A percentile compares a stretch with the other conserved stretches of the same genome.
Conservation (phyloP, 352 stramenopile species). For the Aphanomyces euteiches region DNA sequence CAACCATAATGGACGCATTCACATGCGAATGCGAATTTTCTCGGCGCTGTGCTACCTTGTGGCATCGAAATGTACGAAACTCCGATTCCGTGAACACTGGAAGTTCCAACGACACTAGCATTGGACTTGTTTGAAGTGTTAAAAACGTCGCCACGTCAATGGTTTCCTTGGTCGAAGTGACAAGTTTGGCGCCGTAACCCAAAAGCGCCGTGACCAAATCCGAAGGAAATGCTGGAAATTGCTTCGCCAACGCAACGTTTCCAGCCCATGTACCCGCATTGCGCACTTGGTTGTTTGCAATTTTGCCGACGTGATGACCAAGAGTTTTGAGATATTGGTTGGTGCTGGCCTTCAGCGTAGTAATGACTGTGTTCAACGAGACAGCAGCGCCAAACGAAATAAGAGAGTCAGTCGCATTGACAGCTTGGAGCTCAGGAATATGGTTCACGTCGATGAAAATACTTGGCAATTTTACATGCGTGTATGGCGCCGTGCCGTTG, state of each 20-base stretch:
- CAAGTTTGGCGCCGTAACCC: conserved; percentile 37
- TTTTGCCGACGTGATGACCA: conserved; percentile 39
- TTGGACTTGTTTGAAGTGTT: conserved; percentile 30
- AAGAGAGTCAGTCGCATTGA: conserved; percentile 20
- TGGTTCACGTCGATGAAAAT: conserved; percentile 44
- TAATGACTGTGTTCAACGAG: conserved; percentile 33
- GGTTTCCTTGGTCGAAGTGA: conserved; percentile 26
- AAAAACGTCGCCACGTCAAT: conserved; percentile 36
- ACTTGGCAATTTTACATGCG: conserved; percentile 21
- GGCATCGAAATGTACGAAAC: conserved; percentile 34
- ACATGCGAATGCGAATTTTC: conserved; percentile 58
- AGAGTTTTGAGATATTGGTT: conserved; percentile 35
- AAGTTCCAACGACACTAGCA: conserved; percentile 40
- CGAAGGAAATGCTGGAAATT: conserved; percentile 49
- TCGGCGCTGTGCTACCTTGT: conserved; percentile 50
- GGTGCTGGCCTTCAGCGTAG: conserved; percentile 31
- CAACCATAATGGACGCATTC: conserved; percentile 45
- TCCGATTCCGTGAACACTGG: conserved; percentile 11
- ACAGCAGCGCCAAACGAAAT: conserved; percentile 34
- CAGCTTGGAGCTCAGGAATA: conserved; percentile 36
- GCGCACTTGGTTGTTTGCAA: conserved; percentile 64
- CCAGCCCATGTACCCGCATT: conserved; percentile 42
- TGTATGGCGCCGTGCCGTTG: conserved; percentile 50
- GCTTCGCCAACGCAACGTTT: conserved; percentile 41
- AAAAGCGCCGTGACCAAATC: conserved; percentile 45